These are phyloP conservation scores for Dothidotthia symphoricarpi DNA, from an alignment of 2,329 filamentous ascomycete species.

Conservation along the genomic window DNA sequence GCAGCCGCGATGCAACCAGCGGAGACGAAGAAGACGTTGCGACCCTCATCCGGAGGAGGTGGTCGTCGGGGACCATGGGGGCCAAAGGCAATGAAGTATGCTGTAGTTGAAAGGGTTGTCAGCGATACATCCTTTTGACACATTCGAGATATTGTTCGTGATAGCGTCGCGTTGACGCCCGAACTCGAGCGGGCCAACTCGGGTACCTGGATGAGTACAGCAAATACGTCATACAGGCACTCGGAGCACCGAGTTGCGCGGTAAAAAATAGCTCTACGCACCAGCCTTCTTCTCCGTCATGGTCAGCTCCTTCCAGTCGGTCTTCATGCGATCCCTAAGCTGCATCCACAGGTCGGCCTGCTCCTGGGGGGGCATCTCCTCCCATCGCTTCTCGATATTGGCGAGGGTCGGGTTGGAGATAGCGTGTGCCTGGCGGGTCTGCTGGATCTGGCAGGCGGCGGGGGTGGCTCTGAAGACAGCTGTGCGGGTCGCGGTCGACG, in stretches of 20 bases:
- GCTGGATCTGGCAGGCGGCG: conserved; percentile 48
- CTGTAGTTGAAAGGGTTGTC: conserved; percentile 53
- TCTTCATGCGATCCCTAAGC: conserved; percentile 97
- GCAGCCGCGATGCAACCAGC: conserved; percentile 65
- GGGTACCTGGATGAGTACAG: conserved; percentile 21
- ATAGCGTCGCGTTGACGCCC: conserved; percentile 11
- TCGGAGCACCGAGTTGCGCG: conserved; percentile 13
- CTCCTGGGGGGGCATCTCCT: conserved; percentile 95
- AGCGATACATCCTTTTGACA: conserved; percentile 19
- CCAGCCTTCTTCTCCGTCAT: conserved; percentile 98
- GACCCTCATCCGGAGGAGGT: conserved; percentile 78
- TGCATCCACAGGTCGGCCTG: conserved; percentile 99
- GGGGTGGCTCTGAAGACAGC: conserved; percentile 33
- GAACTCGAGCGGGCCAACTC: conserved; percentile 17
- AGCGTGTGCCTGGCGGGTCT: conserved; percentile 72
- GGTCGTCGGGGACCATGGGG: conserved; percentile 88
- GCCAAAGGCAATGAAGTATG: conserved; percentile 98
- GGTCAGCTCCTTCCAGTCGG: conserved; percentile 92
- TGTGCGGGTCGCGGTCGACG: conserved; percentile 38
- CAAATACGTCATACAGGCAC: conserved; percentile 32
- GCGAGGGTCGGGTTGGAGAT: conserved; percentile 97
- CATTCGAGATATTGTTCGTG: conserved; percentile 8
- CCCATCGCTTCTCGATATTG: conserved; percentile 99
- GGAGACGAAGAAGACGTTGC: conserved; percentile 74
- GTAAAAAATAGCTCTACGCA: conserved; percentile 56